phyloP scores from a whole-genome alignment of 1,284 basidiomycete genomes.

The Tylopilus orsonianus region DNA sequence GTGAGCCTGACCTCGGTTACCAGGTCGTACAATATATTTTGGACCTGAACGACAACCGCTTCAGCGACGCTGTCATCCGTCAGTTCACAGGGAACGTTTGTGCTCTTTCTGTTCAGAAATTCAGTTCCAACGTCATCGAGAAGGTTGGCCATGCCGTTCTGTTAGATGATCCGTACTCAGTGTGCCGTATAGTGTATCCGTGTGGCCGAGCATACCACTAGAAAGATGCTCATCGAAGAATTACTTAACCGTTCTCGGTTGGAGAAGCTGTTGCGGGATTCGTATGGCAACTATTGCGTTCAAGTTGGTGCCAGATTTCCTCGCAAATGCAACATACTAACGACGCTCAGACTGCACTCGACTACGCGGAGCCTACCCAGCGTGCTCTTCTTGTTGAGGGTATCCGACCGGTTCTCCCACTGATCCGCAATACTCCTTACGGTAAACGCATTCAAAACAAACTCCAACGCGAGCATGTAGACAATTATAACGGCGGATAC shows the following conservation, averaged over 20 bases:
- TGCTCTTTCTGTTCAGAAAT: slow-evolving; percentile 97
- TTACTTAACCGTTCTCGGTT: slow-evolving; percentile 91
- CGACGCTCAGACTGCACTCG: slow-evolving; percentile 79
- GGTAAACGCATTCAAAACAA: slow-evolving; percentile 98
- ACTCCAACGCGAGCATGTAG: slow-evolving; percentile 88
- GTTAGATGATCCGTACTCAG: neutral
- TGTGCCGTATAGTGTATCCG: slow-evolving; percentile 78
- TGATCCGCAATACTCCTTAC: slow-evolving; percentile 96
- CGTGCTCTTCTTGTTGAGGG: slow-evolving; percentile 87
- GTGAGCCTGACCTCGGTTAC: slow-evolving; percentile 5
- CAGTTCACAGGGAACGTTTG: slow-evolving; percentile 99
- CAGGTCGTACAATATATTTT: slow-evolving; percentile 96
- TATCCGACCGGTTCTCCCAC: slow-evolving; percentile 93
- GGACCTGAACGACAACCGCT: slow-evolving; percentile 96
- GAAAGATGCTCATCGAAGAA: slow-evolving; percentile 95
- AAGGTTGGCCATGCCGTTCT: slow-evolving; percentile 53
- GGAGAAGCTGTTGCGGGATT: slow-evolving; percentile 94
- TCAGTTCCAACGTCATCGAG: slow-evolving; percentile 93
- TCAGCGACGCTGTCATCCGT: slow-evolving; percentile 96
- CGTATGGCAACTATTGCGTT: slow-evolving; percentile 94
- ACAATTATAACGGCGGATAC: slow-evolving; percentile 58
- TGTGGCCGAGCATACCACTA: slow-evolving; percentile 91
- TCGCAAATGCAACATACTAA: slow-evolving; percentile 6
- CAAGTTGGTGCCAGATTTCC: slow-evolving; percentile 49
- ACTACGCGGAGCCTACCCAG: slow-evolving; percentile 90